Base-by-base conservation (phyloP, 2,329 filamentous ascomycete species). In the Remersonia thermophila region DNA sequence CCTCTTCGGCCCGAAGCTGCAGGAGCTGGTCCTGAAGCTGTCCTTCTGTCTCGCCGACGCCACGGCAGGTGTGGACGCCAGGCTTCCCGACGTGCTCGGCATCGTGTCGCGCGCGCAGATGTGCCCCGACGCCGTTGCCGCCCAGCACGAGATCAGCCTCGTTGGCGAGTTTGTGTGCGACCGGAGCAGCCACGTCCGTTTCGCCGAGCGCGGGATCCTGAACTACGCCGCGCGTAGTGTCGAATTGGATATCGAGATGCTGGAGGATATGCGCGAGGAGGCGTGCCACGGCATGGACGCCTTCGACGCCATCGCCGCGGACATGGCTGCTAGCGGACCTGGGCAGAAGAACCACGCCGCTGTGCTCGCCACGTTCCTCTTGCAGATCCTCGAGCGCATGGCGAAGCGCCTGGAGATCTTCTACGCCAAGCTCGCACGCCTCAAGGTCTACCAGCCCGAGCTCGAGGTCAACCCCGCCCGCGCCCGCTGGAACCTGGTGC, bases 281-380 rank as follows among this genome's bases (percentile, higher is more conserved):
- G 65, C 63, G 0, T 70, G 67, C 35, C 55, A 56, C 15, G 69
- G 69, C 7, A 73, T 73, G 66, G 67, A 73, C 40, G 68, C 68
- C 1, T 69, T 69, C 17, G 65, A 64, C 30, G 59, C 55, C 15
- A 55, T 71, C 18, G 61, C 61, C 44, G 53, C 54, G 15, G 54
- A 62, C 15, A 60, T 62, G n/a, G 51, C 54, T 0, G 48, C 55
- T 5, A 55, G 54, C 1, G 20, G 20, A n/a, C n/a, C n/a, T 23
- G 20, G 5, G 5, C 59, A 62, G 14, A 45, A 50, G 0, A 57
- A 62, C 16, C 56, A 61, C 2, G 45, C 66, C 2, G 49, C 54
- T 3, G 59, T 61, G 0, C 42, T 66, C 3, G 56, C 63, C 1
- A 59, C 59, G 0, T 71, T 70, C 46, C 53, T 73, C 1, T 58